Evolutionary conservation across 2,329 filamentous ascomycete species (phyloP).

Genomic region (Cercospora nicotianae): DNA sequence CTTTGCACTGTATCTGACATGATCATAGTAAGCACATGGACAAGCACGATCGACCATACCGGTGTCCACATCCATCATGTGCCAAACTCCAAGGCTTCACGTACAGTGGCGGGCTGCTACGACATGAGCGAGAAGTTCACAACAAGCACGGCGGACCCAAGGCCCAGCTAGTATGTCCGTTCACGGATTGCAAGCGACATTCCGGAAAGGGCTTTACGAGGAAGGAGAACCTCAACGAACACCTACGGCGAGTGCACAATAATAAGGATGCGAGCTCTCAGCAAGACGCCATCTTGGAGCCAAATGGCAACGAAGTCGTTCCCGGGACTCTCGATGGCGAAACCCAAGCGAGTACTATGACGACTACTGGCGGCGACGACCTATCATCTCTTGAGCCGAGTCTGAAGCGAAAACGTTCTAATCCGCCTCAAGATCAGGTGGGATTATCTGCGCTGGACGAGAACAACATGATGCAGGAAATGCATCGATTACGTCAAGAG

Average conservation of each 20-base stretch:
- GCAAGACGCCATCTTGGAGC: conserved; percentile 22
- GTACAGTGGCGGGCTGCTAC: conserved; percentile 83
- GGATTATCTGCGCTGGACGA: conserved; percentile 22
- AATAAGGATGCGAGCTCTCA: conserved; percentile 25
- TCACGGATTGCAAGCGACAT: conserved; percentile 83
- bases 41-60: conserved; percentile 92
- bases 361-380: conserved; percentile 5
- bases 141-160: conserved; percentile 85
- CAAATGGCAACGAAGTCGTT: conserved; percentile 19
- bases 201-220: conserved; percentile 87
- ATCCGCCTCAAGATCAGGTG: conserved; percentile 4
- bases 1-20: conserved; percentile 25
- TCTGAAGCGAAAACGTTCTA: conserved; percentile 17
- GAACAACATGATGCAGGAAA: conserved; percentile 40
- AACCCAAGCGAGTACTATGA: conserved; percentile 17
- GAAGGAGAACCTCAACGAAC: conserved; percentile 91
- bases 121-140: conserved; percentile 93
- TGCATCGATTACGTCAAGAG: conserved; percentile 45
- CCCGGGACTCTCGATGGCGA: conserved; percentile 23
- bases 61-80: conserved; percentile 77
- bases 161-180: conserved; percentile 82
- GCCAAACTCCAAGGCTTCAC: conserved; percentile 93
- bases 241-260: conserved; percentile 80
- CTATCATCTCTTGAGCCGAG: conserved; percentile 6
- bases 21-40: conserved; percentile 88